phyloP scores from a whole-genome alignment of 2,329 filamentous ascomycete species.

The Arachnopeziza araneosa region DNA sequence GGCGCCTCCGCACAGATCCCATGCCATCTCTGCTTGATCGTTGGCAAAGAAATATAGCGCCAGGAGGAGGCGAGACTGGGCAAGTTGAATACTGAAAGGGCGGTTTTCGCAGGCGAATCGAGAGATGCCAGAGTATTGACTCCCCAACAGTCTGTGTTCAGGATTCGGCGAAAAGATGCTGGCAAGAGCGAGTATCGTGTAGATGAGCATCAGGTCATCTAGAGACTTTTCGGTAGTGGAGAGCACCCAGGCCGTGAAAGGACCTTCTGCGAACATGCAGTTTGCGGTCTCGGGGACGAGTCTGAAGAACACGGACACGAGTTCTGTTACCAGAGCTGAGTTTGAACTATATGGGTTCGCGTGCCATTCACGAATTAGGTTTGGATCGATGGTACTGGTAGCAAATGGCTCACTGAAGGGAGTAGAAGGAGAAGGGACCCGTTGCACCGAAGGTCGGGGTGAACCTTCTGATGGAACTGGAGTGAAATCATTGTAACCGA shows the following conservation, averaged over 20 bases:
- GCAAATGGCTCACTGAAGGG: slow-evolving; percentile 17
- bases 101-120: slow-evolving; percentile 51
- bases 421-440: slow-evolving; percentile 18
- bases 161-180: slow-evolving; percentile 46
- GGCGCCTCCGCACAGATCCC: slow-evolving; percentile 59
- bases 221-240: slow-evolving; percentile 40
- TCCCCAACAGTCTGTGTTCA: slow-evolving; percentile 40
- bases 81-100: slow-evolving; percentile 54
- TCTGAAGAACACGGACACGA: slow-evolving; percentile 52
- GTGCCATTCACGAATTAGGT: slow-evolving; percentile 22
- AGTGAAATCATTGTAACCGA: slow-evolving; percentile 27
- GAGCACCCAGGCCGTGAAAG: slow-evolving; percentile 50
- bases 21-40: slow-evolving; percentile 53
- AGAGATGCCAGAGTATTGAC: slow-evolving; percentile 48
- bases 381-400: slow-evolving; percentile 12
- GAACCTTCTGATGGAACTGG: slow-evolving; percentile 28
- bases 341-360: slow-evolving; percentile 48
- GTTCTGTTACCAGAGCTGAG: slow-evolving; percentile 42
- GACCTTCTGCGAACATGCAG: slow-evolving; percentile 48
- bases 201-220: slow-evolving; percentile 54
- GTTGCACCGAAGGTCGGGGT: slow-evolving; percentile 20
- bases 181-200: slow-evolving; percentile 52
- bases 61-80: slow-evolving; percentile 62
- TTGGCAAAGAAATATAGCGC: slow-evolving; percentile 60
- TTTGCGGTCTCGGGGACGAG: slow-evolving; percentile 49